A percentile compares a stretch with the other conserved stretches of the same genome.
Conservation (phyloP, 2,329 filamentous ascomycete species). For the Mycosphaerella sp. region DNA sequence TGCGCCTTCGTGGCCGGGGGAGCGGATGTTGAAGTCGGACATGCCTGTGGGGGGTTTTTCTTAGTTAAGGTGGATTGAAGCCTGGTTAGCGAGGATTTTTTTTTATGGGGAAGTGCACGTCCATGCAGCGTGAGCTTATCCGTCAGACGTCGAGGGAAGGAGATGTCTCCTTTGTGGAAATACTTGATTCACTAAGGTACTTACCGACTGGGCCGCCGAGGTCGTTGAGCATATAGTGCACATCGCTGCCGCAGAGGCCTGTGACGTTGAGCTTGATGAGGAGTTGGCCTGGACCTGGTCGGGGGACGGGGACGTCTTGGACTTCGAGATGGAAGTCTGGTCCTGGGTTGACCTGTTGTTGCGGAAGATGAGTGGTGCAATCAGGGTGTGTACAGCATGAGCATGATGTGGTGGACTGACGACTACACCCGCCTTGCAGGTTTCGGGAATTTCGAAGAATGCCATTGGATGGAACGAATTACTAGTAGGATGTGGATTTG, state of each 20-base stretch:
- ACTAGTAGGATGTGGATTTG: neutral
- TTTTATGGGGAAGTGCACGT: no score
- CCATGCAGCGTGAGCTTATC: no score
- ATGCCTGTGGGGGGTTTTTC: slow-evolving; percentile 29
- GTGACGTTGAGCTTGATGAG: slow-evolving; percentile 53
- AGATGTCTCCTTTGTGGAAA: no score
- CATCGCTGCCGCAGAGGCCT: slow-evolving; percentile 52
- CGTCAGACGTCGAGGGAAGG: no score
- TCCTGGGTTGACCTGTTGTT: slow-evolving; percentile 40
- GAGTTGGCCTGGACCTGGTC: slow-evolving; percentile 47
- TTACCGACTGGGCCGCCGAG: slow-evolving; percentile 33
- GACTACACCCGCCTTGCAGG: slow-evolving; percentile 48
- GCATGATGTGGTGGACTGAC: neutral
- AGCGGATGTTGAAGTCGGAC: slow-evolving; percentile 33
- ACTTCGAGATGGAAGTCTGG: slow-evolving; percentile 46
- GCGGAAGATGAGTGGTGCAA: no score
- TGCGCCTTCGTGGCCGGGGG: slow-evolving; percentile 47
- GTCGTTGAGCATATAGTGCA: slow-evolving; percentile 52
- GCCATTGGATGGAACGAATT: slow-evolving; percentile 13
- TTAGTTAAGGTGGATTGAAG: no score
- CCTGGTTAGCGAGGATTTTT: no score
- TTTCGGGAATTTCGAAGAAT: slow-evolving; percentile 40
- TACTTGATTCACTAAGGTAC: no score
- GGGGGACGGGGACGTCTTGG: slow-evolving; percentile 43
- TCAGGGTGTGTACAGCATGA: neutral